Percentiles rank a stretch among this genome's conserved stretches.
Conservation (phyloP, 2,329 filamentous ascomycete species). For the Zymoseptoria ardabiliae region DNA sequence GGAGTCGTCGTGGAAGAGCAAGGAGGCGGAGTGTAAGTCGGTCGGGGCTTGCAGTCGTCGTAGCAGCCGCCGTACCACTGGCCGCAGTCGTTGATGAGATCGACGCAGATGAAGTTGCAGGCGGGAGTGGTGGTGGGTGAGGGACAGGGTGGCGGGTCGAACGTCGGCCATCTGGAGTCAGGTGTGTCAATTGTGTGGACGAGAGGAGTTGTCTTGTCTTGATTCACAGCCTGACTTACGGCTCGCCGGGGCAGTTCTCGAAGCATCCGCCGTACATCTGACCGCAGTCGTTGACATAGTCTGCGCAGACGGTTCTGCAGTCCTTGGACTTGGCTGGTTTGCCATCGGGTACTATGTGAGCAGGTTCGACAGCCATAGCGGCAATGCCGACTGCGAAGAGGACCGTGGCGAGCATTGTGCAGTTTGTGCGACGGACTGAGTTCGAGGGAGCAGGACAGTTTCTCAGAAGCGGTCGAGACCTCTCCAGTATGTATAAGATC, state of each 20-base stretch:
- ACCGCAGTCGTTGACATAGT: slow-evolving; percentile 8
- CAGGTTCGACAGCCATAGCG: background rate
- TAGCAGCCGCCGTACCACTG: slow-evolving; percentile 4
- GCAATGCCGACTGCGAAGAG: background rate
- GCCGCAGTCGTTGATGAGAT: slow-evolving; percentile 1
- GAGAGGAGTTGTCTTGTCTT: too few species aligned
- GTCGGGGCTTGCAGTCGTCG: background rate
- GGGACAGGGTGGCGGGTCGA: background rate
- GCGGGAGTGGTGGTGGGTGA: background rate
- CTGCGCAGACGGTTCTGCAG: slow-evolving; percentile 2
- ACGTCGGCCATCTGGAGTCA: background rate
- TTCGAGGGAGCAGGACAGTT: background rate
- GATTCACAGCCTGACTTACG: too few species aligned
- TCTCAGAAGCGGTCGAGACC: background rate
- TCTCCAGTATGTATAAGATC: background rate
- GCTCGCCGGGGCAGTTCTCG: background rate
- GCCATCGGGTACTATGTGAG: too few species aligned
- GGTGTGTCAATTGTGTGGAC: too few species aligned
- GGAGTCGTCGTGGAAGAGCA: background rate
- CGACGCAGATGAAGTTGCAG: background rate
- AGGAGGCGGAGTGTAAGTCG: slow-evolving; percentile 1
- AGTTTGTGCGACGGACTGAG: background rate
- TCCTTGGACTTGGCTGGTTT: background rate
- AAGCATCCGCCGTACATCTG: slow-evolving; percentile 9
- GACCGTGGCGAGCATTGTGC: background rate